Evolutionary conservation across 768 basidiomycete genomes (phyloP).

Genomic region (Exidia glandulosa): DNA sequence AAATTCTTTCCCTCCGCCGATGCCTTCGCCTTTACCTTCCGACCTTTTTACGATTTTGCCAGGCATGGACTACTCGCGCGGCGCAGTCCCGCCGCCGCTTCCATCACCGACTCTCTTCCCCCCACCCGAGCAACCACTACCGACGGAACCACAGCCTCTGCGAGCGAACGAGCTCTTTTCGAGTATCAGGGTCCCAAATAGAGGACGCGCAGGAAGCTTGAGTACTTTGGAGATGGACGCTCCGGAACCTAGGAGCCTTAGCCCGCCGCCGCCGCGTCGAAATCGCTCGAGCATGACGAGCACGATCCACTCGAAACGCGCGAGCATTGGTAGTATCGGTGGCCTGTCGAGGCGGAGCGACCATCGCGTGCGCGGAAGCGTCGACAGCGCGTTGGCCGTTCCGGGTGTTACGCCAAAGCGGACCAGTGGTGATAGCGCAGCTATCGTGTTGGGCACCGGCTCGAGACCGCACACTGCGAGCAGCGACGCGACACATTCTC

Average conservation of each 20-base stretch:
- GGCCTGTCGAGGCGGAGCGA: background rate
- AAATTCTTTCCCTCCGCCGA: background rate
- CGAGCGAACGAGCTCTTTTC: background rate
- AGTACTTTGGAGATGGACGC: background rate
- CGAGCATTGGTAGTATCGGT: background rate
- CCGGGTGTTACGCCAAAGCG: background rate
- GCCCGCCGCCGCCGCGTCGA: background rate
- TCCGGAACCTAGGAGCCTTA: background rate
- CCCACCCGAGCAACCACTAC: background rate
- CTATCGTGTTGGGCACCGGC: too few relatives aligned
- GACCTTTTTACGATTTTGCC: background rate
- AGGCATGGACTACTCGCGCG: too few relatives aligned
- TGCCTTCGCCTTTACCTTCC: background rate
- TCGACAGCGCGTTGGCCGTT: background rate
- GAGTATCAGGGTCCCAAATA: background rate
- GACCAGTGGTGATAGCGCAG: background rate
- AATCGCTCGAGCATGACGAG: background rate
- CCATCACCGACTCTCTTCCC: background rate
- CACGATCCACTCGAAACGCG: background rate
- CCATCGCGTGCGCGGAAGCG: background rate
- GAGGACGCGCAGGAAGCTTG: background rate
- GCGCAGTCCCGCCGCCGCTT: background rate
- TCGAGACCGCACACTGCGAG: background rate
- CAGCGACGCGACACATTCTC: too few relatives aligned
- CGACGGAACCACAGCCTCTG: too few relatives aligned